Base-by-base conservation (phyloP, 2,329 filamentous ascomycete species). In the Diaporthe ilicicola region DNA sequence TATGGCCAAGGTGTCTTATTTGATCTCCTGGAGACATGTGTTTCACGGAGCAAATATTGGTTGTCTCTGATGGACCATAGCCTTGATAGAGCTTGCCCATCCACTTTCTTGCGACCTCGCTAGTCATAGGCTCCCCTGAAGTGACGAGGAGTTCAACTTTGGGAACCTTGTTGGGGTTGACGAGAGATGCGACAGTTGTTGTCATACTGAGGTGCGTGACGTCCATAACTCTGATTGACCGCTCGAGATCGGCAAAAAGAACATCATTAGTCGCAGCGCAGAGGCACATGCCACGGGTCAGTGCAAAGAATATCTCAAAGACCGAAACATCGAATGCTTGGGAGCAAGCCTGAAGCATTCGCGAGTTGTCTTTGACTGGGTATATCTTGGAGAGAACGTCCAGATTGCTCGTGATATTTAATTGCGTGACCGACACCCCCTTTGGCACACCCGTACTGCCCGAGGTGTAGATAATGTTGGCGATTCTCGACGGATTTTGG, bases 241-340 rank as follows among this genome's bases (percentile, higher is more conserved):
- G 79, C 78, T 94, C 93, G 10, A 97, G 83, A 75, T 97, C 90
- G 48, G 85, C 85, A 76, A 95, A 94, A 0, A 97, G 81, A 1
- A 89, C 87, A 75, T 96, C 92, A 74, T 95, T 94, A 0, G 85
- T 88, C 0, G 90, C 92, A 2, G 92, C 89, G 77, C 93, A 97
- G 15, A 97, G 84, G 72, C 91, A 92, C 84, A 95, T 93, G 4
- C 94, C 94, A 42, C 87, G 86, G 56, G 88, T 88, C 92, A 94
- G 97, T 0, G 94, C 85, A 76, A 94, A 97, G 78, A 97, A 95
- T 17, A 97, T 95, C 76, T 97, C 94, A 77, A 97, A 97, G 0
- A 97, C 92, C 0, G 94, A 97, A 2, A 97, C 91, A 77, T 97
- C 93, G 77, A 97, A 97, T 0, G 92, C 92, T 77, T 94, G 93